Evolutionary conservation across 257 asterid genomes (phyloP), one percentile per base, ranked within the genome.

Genomic region (Euphrasia confusa): DNA sequence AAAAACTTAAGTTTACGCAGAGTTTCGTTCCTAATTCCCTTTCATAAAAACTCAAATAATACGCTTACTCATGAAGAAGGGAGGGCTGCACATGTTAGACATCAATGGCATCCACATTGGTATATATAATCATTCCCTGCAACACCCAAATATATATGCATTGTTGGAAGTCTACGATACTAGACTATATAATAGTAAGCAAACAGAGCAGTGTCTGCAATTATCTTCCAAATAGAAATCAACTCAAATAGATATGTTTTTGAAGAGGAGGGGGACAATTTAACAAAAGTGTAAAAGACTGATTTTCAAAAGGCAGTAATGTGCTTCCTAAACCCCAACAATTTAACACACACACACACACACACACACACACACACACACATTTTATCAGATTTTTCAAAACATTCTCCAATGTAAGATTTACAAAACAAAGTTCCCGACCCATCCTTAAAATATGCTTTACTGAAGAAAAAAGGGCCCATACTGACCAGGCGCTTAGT

Each of bases 11-110:
- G 26, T 48, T n/a, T 14, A 48, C 3, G 54, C 18, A 48, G 6
- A 14, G 54, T n/a, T 48, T 48, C 24, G 21, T 48, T 48, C 54
- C 50, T 10, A 44, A 10, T 48, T 13, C 9, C 54, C 54, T 14
- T 48, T 61, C 28, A 66, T 72, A 77, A 79, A 71, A 81, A 80
- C 85, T 73, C 81, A 69, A 83, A 74, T 67, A 70, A 80, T 77
- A 77, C 73, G 89, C 96, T 90, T 84, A 87, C 96, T 73, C 77
- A 84, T 75, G 68, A 66, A 68, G 84, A 79, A 81, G 61, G 84
- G 81, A 81, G 59, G 81, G 88, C 91, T 65, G 78, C 84, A 83
- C 79, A 81, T 75, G 89, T 72, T 83, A 75, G 14, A 75, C 90
- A 76, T 82, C 92, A 81, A 75, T 76, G 64, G 84, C 82, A 70